A percentile compares a stretch with the other conserved stretches of the same genome.
Conservation (phyloP, 2,329 filamentous ascomycete genomes). For the Laburnicola sp. region DNA sequence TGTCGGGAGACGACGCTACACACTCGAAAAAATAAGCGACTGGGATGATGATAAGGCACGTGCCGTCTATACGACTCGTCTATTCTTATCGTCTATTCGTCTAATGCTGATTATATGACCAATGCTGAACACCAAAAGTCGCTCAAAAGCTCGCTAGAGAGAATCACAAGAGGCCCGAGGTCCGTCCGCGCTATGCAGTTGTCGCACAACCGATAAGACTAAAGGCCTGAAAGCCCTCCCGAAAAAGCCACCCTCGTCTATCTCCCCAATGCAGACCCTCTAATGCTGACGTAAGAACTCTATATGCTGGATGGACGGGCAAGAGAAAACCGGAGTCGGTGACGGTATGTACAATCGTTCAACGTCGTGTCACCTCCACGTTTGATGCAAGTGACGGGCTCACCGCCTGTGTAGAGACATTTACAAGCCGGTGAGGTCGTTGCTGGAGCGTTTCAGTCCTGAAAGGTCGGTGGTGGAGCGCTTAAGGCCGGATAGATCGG, state of each 20-base stretch:
- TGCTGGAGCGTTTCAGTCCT: no score
- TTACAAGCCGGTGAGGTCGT: not conserved
- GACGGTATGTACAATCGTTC: conserved; percentile 3
- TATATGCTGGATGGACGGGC: not conserved
- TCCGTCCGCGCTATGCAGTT: conserved; percentile 1
- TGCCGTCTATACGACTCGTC: conserved; percentile 4
- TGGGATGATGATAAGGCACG: conserved; percentile 4
- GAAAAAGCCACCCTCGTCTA: conserved; percentile 1
- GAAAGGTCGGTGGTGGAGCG: no score
- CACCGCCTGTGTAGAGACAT: not conserved
- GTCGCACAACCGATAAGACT: not conserved
- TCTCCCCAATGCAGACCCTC: not conserved
- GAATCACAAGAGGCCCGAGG: not conserved
- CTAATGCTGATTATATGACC: conserved; percentile 9
- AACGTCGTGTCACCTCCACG: not conserved
- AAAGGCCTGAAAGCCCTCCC: not conserved
- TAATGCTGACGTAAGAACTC: conserved; percentile 2
- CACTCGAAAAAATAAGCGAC: not conserved
- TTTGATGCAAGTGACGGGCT: not conserved
- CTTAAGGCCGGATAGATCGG: not conserved
- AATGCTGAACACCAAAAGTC: conserved; percentile 3
- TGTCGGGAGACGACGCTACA: no score
- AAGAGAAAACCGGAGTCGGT: not conserved
- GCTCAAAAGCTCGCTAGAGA: no score
- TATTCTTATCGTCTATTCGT: not conserved